Evolutionary conservation across 1,139 yeast species (phyloP).

Genomic region (Candida sojae): DNA sequence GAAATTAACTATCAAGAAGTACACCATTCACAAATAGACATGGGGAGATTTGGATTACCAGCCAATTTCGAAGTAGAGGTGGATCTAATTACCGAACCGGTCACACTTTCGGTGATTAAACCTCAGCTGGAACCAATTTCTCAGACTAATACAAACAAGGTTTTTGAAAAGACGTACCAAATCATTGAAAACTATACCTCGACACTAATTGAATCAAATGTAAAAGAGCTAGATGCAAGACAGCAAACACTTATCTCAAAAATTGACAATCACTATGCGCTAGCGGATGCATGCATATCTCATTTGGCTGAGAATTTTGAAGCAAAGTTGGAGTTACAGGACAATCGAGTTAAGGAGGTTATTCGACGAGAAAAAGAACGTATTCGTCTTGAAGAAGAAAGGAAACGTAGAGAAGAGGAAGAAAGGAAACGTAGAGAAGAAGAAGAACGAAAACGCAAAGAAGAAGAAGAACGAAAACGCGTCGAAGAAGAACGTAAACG

Average conservation of each 20-base stretch:
- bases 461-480: slow-evolving; percentile 12
- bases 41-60: slow-evolving; percentile 32
- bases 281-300: slow-evolving; percentile 9
- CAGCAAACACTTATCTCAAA: not conserved
- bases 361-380: slow-evolving; percentile 21
- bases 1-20: no score
- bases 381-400: slow-evolving; percentile 16
- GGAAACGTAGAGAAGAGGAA: slow-evolving; percentile 7
- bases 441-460: slow-evolving; percentile 13
- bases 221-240: slow-evolving; percentile 1
- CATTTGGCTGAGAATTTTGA: slow-evolving; percentile 7
- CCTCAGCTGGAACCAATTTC: slow-evolving; percentile 2
- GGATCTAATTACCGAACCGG: slow-evolving; percentile 9
- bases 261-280: slow-evolving; percentile 1
- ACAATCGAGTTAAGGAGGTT: slow-evolving; percentile 18
- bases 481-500: slow-evolving; percentile 17
- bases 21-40: not conserved
- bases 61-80: slow-evolving; percentile 22
- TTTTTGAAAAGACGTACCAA: slow-evolving; percentile 7
- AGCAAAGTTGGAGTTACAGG: slow-evolving; percentile 16
- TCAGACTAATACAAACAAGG: not conserved
- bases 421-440: slow-evolving; percentile 11
- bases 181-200: slow-evolving; percentile 9
- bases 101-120: slow-evolving; percentile 1
- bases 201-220: not conserved